Evolutionary conservation across 148 eudicot genomes (phyloP).

Genomic region (Silene latifolia): DNA sequence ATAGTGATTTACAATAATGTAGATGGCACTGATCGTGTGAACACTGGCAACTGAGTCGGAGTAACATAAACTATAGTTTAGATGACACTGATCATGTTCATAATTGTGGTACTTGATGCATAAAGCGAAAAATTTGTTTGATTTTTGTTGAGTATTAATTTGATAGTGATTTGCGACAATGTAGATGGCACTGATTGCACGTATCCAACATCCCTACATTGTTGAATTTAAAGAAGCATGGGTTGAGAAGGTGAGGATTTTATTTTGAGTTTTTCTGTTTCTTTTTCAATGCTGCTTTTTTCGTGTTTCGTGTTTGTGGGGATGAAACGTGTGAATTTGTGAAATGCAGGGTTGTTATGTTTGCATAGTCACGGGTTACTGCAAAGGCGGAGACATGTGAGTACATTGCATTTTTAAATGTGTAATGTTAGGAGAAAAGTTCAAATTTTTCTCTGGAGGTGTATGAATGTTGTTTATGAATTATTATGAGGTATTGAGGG

Average conservation of each 20-base stretch:
- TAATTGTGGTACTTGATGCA: neutral
- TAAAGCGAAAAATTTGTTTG: neutral
- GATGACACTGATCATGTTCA: too few relatives aligned
- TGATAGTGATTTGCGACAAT: neutral
- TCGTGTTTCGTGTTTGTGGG: constrained; percentile 11
- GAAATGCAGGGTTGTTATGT: constrained; percentile 90
- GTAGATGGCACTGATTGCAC: constrained; percentile 94
- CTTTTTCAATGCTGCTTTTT: neutral
- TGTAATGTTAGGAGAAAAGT: too few relatives aligned
- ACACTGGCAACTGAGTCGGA: too few relatives aligned
- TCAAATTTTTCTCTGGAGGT: neutral
- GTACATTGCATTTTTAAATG: constrained; percentile 28
- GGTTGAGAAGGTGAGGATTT: constrained; percentile 83
- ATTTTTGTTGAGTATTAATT: neutral
- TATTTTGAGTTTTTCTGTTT: neutral
- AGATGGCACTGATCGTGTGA: constrained; percentile 75
- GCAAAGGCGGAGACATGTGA: constrained; percentile 99
- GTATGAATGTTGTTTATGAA: constrained; percentile 10
- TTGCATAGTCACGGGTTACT: constrained; percentile 95
- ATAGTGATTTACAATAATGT: constrained; percentile 5
- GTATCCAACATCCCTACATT: constrained; percentile 89
- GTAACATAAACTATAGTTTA: too few relatives aligned
- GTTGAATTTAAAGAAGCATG: constrained; percentile 98
- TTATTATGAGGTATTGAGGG: neutral
- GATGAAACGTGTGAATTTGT: constrained; percentile 12